phyloP scores from a whole-genome alignment of 2,329 filamentous ascomycete genomes.

The Pseudogymnoascus sp. region DNA sequence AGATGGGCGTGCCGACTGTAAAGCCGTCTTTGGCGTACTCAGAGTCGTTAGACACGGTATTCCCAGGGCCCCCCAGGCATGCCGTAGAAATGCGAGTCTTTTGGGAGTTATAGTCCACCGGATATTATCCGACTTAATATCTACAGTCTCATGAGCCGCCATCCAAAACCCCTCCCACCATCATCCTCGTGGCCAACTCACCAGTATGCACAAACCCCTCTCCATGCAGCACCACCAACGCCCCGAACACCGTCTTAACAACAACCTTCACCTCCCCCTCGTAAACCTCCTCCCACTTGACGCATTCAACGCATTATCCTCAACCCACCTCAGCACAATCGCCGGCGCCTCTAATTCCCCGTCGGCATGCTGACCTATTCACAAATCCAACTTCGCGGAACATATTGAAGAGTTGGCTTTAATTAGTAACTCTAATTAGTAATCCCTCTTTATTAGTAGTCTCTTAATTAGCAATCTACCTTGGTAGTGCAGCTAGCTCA shows the following conservation, averaged over 20 bases:
- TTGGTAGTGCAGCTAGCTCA: too few species aligned
- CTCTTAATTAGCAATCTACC: too few species aligned
- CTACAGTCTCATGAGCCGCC: not conserved
- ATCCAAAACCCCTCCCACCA: not conserved
- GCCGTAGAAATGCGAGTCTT: constrained; percentile 9
- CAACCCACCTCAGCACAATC: constrained; percentile 18
- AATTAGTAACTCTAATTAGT: too few species aligned
- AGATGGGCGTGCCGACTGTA: constrained; percentile 15
- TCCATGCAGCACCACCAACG: constrained; percentile 19
- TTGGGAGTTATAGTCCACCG: constrained; percentile 14
- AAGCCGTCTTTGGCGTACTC: constrained; percentile 14
- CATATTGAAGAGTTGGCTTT: too few species aligned
- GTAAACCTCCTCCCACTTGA: constrained; percentile 17
- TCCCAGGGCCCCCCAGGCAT: constrained; percentile 13
- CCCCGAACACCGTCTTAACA: constrained; percentile 19
- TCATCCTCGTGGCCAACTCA: constrained; percentile 8
- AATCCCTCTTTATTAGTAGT: too few species aligned
- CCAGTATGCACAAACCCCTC: constrained; percentile 20
- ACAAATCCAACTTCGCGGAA: too few species aligned
- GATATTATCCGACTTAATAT: not conserved
- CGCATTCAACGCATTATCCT: constrained; percentile 19
- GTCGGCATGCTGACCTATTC: not conserved
- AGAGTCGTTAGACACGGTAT: constrained; percentile 9
- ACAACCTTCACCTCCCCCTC: constrained; percentile 18
- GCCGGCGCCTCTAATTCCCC: constrained; percentile 14